Conservation (phyloP, 2,329 filamentous ascomycete species). For the Xylariaceae sp. region DNA sequence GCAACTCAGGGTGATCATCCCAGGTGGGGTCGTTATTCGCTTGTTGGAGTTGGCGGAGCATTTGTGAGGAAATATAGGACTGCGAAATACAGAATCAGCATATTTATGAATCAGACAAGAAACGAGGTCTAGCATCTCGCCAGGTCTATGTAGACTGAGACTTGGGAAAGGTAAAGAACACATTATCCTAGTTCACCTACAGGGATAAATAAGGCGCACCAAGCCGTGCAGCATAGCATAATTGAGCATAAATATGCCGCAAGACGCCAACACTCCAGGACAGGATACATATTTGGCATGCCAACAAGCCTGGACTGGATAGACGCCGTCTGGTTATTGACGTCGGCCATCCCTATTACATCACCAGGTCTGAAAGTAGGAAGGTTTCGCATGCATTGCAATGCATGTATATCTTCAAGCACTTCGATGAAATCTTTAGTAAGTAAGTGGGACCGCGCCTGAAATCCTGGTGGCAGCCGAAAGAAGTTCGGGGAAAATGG, state of each 20-base stretch:
- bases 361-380: constrained; percentile 28
- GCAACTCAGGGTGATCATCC: constrained; percentile 42
- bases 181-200: constrained; percentile 39
- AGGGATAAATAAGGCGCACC: constrained; percentile 48
- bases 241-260: constrained; percentile 50
- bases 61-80: constrained; percentile 41
- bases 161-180: neutral
- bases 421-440: constrained; percentile 44
- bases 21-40: constrained; percentile 40
- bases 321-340: constrained; percentile 51
- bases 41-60: constrained; percentile 44
- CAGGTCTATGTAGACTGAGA: no score
- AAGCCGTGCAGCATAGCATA: constrained; percentile 50
- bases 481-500: constrained; percentile 40
- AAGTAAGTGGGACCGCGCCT: constrained; percentile 34
- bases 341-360: constrained; percentile 38
- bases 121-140: neutral
- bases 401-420: constrained; percentile 47
- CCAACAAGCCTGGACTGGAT: constrained; percentile 49
- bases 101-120: neutral
- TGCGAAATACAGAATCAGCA: constrained; percentile 29
- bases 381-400: constrained; percentile 48
- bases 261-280: constrained; percentile 46
- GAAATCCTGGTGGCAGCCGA: constrained; percentile 45
- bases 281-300: constrained; percentile 32